Evolutionary conservation across 495 filamentous ascomycete genomes (phyloP), one percentile per base, ranked within the genome.

Genomic region (Penicillium turbatum): DNA sequence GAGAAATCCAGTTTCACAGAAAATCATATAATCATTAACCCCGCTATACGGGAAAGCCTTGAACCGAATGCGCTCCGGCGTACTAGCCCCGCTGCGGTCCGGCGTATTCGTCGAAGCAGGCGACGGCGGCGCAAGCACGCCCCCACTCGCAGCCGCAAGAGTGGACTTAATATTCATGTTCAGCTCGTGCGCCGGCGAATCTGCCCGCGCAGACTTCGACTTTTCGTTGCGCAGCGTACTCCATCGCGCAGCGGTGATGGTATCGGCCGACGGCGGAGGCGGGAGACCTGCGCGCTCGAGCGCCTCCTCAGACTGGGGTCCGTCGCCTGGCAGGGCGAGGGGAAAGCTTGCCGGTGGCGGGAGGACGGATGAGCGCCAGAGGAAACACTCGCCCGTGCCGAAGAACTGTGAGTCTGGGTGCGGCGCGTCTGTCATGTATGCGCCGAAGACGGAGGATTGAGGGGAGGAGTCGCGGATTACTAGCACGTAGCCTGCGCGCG

Each of bases 41-140:
- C 93, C 93, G 55, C 86, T 92, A 63, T 97, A 97, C 1, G 91
- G 92, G 67, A 97, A 98, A 0, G 92, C 92, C 69, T 96, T 96
- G 79, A 98, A 97, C 6, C 90, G 84, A 60, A 96, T 86, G 29
- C 84, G 77, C 30, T 86, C 85, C 1, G 79, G 83, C 0, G 75
- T 75, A 42, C 69, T 74, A 2, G 72, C 71, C 2, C 74, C 75
- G 43, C 70, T 76, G 34, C 60, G 36, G 13, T 50, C 56, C 16
- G 47, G 48, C 36, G 57, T 50, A 32, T 57, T 21, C 24, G 59
- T 55, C 57, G 65, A 60, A 54, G 54, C n/a, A 63, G 66, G 52
- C 54, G 56, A 61, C 55, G 62, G 59, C 55, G 66, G 52, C 56
- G 66, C 39, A 56, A 65, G 46, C 53, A 52, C 63, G 61, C 40